phyloP scores from a whole-genome alignment of 176 grass and related monocot genomes.

The Oryza brachyantha region DNA sequence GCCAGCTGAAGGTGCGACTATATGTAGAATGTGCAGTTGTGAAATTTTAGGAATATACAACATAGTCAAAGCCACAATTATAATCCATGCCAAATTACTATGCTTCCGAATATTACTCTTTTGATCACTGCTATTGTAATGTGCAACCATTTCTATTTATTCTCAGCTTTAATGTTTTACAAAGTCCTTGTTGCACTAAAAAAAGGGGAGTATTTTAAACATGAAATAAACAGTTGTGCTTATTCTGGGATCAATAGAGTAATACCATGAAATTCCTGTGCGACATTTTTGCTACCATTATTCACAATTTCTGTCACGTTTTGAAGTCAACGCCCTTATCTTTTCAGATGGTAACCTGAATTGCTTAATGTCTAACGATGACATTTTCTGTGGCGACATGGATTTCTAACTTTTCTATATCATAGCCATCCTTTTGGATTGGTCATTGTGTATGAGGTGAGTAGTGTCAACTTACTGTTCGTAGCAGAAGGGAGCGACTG shows the following conservation, averaged over 20 bases:
- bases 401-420: constrained; percentile 38
- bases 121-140: neutral
- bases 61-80: neutral
- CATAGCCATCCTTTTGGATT: constrained; percentile 32
- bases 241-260: neutral
- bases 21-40: neutral
- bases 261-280: neutral
- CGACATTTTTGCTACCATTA: neutral
- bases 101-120: constrained; percentile 3
- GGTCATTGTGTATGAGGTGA: constrained; percentile 31
- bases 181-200: neutral
- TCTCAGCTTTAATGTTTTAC: neutral
- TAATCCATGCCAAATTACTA: neutral
- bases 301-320: neutral
- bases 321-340: neutral
- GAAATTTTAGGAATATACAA: neutral
- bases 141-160: neutral
- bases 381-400: constrained; percentile 38
- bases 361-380: constrained; percentile 34
- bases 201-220: neutral
- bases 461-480: constrained; percentile 58
- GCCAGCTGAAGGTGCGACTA: neutral
- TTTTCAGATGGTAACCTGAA: neutral
- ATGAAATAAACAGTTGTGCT: neutral
- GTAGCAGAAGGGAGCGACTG: constrained; percentile 76